A percentile compares a stretch with the other conserved stretches of the same genome.
Evolutionary conservation across 2,329 filamentous ascomycete species (phyloP).

Genomic region (Ophiocordyceps robertsii): DNA sequence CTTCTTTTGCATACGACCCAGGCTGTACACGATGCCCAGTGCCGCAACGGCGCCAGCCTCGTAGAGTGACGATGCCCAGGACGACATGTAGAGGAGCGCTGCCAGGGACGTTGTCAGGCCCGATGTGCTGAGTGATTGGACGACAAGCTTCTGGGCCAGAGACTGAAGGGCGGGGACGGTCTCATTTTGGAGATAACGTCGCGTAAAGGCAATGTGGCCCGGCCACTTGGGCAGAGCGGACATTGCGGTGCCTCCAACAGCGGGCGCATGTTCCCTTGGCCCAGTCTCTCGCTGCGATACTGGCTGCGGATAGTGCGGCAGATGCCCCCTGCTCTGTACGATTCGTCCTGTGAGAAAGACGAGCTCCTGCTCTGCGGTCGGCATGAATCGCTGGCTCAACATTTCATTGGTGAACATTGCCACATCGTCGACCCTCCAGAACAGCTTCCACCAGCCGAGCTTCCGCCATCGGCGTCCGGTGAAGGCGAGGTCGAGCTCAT

Average conservation of each 20-base stretch:
- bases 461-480: slow-evolving; percentile 64
- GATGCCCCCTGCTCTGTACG: slow-evolving; percentile 28
- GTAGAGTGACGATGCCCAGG: slow-evolving; percentile 38
- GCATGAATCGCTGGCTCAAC: slow-evolving; percentile 62
- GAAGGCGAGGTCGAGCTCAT: slow-evolving; percentile 67
- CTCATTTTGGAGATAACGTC: slow-evolving; percentile 50
- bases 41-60: slow-evolving; percentile 50
- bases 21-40: slow-evolving; percentile 44
- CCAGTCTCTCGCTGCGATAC: slow-evolving; percentile 8
- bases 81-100: slow-evolving; percentile 42
- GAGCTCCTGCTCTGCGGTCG: slow-evolving; percentile 64
- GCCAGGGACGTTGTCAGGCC: slow-evolving; percentile 43
- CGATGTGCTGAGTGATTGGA: slow-evolving; percentile 64
- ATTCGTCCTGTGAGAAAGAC: slow-evolving; percentile 73
- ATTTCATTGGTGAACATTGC: slow-evolving; percentile 71
- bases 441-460: slow-evolving; percentile 85
- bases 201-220: slow-evolving; percentile 56
- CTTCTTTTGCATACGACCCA: slow-evolving; percentile 44
- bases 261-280: slow-evolving; percentile 11
- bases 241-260: slow-evolving; percentile 7
- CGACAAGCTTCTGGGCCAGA: slow-evolving; percentile 58
- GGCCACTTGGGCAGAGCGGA: slow-evolving; percentile 46
- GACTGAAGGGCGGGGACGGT: slow-evolving; percentile 61
- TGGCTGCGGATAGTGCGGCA: slow-evolving; percentile 22
- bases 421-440: slow-evolving; percentile 90